Conservation (phyloP, 2,329 filamentous ascomycete species). For the Parastagonospora avenae region DNA sequence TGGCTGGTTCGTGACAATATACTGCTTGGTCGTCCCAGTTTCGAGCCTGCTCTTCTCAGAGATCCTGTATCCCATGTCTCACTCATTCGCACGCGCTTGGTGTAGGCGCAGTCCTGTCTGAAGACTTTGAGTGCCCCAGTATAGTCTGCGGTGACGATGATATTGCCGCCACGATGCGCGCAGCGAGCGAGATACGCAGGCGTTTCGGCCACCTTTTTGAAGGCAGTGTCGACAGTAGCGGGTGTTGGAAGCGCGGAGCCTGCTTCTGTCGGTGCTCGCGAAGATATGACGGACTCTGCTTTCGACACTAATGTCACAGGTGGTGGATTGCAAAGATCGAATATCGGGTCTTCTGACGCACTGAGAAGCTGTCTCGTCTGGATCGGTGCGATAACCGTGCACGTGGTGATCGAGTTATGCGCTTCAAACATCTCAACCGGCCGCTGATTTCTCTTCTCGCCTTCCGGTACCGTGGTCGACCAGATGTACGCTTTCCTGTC, state of each 20-base stretch:
- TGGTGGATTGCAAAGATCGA: slow-evolving; percentile 93
- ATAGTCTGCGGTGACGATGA: slow-evolving; percentile 89
- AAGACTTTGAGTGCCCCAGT: slow-evolving; percentile 92
- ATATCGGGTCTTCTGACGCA: slow-evolving; percentile 88
- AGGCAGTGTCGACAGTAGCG: slow-evolving; percentile 41
- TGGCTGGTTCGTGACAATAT: slow-evolving; percentile 60
- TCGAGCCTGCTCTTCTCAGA: slow-evolving; percentile 66
- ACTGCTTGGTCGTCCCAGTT: slow-evolving; percentile 57
- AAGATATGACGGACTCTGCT: slow-evolving; percentile 64
- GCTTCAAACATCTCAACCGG: slow-evolving; percentile 91
- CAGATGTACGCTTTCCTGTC: slow-evolving; percentile 90
- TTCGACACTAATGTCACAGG: slow-evolving; percentile 81
- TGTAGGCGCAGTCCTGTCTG: slow-evolving; percentile 87
- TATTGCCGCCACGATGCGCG: slow-evolving; percentile 80
- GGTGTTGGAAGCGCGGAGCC: slow-evolving; percentile 41
- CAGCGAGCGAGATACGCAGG: slow-evolving; percentile 79
- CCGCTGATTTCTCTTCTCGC: slow-evolving; percentile 75
- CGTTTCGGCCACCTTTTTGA: slow-evolving; percentile 63
- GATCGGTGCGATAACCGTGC: slow-evolving; percentile 82
- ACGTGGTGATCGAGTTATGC: slow-evolving; percentile 85
- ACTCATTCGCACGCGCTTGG: slow-evolving; percentile 68
- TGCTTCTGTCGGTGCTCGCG: slow-evolving; percentile 53
- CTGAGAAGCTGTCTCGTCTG: slow-evolving; percentile 78
- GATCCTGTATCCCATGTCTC: slow-evolving; percentile 78
- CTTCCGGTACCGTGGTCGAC: slow-evolving; percentile 67